These are phyloP conservation scores for Monosporozyma yasuniensis DNA, from an alignment of 805 yeast species.

Conservation along the genomic window DNA sequence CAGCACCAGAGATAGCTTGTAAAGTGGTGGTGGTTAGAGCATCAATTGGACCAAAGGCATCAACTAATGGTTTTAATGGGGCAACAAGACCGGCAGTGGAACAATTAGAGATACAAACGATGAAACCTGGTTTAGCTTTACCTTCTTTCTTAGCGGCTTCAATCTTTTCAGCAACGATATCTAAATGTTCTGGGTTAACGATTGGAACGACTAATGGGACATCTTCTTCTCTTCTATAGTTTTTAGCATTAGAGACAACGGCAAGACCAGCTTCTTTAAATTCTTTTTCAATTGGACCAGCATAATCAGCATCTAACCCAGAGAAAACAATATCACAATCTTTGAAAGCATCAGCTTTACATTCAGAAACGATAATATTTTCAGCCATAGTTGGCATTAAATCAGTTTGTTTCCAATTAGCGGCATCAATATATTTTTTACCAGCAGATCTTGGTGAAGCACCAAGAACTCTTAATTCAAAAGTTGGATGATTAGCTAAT, in stretches of 20 bases:
- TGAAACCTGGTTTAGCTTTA: constrained; percentile 62
- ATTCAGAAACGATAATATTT: constrained; percentile 61
- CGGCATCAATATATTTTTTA: constrained; percentile 73
- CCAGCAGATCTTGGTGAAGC: constrained; percentile 95
- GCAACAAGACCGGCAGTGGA: constrained; percentile 98
- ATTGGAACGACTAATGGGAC: constrained; percentile 95
- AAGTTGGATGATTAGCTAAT: constrained; percentile 80
- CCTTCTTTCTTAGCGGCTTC: constrained; percentile 47
- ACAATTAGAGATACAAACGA: constrained; percentile 94
- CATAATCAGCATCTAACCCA: constrained; percentile 86
- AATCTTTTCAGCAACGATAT: constrained; percentile 54
- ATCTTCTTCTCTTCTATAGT: constrained; percentile 77
- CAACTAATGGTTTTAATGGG: constrained; percentile 89
- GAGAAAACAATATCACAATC: constrained; percentile 93
- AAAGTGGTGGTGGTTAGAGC: constrained; percentile 81
- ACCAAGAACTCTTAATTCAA: constrained; percentile 76
- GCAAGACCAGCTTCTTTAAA: constrained; percentile 75
- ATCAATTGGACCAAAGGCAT: constrained; percentile 83
- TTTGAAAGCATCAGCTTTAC: constrained; percentile 65
- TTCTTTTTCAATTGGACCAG: constrained; percentile 84
- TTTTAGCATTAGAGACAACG: constrained; percentile 90
- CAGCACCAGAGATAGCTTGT: constrained; percentile 98
- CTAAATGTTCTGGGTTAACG: constrained; percentile 85
- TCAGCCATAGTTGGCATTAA: constrained; percentile 63
- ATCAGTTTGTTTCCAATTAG: constrained; percentile 88